These are phyloP conservation scores for Orbilia blumenaviensis DNA, from an alignment of 2,329 filamentous ascomycete species.

Conservation along the genomic window DNA sequence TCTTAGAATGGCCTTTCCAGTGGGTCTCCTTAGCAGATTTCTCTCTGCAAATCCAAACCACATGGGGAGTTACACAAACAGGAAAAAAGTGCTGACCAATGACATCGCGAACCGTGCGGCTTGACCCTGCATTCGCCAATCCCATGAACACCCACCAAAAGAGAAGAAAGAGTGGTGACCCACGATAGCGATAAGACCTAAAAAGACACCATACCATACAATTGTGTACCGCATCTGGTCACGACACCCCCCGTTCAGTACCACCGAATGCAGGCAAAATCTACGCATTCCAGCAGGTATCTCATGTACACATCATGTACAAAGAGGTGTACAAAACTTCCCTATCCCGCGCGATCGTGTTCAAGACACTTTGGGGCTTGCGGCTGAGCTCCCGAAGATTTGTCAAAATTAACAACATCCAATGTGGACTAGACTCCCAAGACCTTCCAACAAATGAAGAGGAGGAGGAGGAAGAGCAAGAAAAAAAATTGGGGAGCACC, in stretches of 20 bases:
- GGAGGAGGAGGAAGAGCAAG: too few species aligned
- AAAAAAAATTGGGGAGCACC: not conserved
- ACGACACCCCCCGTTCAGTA: constrained; percentile 14
- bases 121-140: constrained; percentile 34
- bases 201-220: not conserved
- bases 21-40: not conserved
- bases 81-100: constrained; percentile 44
- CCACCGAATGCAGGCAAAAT: constrained; percentile 42
- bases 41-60: constrained; percentile 32
- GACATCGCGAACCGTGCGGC: constrained; percentile 1
- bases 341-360: not conserved
- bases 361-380: constrained; percentile 27
- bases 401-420: constrained; percentile 53
- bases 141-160: constrained; percentile 13
- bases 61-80: constrained; percentile 50
- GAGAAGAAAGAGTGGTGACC: not conserved
- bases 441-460: not conserved
- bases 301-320: not conserved
- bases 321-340: not conserved
- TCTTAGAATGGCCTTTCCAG: too few species aligned
- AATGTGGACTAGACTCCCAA: not conserved
- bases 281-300: constrained; percentile 13
- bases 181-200: constrained; percentile 40
- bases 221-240: not conserved
- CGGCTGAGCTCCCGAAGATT: constrained; percentile 53